Percentiles rank a stretch among this genome's conserved stretches.
Evolutionary conservation across 2,329 filamentous ascomycete genomes (phyloP).

Genomic region (Fusarium pseudocircinatum): DNA sequence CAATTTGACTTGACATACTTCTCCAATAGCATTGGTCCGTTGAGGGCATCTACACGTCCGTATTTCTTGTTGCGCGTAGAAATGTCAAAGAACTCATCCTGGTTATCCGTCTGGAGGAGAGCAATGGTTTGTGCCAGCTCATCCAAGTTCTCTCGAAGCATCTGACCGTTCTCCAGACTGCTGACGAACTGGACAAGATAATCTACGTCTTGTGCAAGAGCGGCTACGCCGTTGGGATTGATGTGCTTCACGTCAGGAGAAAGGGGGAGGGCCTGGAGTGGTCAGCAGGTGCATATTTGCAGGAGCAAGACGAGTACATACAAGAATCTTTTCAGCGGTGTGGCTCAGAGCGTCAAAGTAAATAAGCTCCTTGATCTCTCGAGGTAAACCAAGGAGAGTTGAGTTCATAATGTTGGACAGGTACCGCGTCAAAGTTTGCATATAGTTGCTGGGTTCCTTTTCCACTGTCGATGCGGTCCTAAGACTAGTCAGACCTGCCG

Average conservation of each 20-base stretch:
- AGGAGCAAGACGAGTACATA: constrained; percentile 48
- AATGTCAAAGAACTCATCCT: constrained; percentile 97
- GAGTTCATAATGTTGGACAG: constrained; percentile 96
- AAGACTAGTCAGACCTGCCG: constrained; percentile 26
- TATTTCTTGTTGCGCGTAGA: constrained; percentile 92
- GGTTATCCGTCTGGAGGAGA: constrained; percentile 86
- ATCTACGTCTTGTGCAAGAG: constrained; percentile 82
- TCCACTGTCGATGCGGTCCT: constrained; percentile 67
- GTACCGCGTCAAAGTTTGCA: constrained; percentile 93
- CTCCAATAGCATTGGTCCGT: constrained; percentile 88
- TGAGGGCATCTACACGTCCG: constrained; percentile 88
- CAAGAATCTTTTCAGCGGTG: constrained; percentile 85
- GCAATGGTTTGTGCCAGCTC: constrained; percentile 93
- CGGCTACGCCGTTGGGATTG: constrained; percentile 84
- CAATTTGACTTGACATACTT: constrained; percentile 68
- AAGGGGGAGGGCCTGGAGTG: constrained; percentile 74
- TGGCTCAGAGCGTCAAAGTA: constrained; percentile 97
- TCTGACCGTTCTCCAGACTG: constrained; percentile 83
- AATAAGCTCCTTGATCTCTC: constrained; percentile 96
- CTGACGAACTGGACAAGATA: constrained; percentile 89
- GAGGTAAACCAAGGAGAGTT: constrained; percentile 89
- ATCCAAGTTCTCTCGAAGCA: constrained; percentile 87
- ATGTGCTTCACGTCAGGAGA: constrained; percentile 84
- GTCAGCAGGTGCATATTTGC: constrained; percentile 22
- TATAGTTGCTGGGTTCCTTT: constrained; percentile 86